Evolutionary conservation across 208 protist genomes (phyloP), one percentile per base, ranked within the genome.

Genomic region (Leishmania amazonensis): DNA sequence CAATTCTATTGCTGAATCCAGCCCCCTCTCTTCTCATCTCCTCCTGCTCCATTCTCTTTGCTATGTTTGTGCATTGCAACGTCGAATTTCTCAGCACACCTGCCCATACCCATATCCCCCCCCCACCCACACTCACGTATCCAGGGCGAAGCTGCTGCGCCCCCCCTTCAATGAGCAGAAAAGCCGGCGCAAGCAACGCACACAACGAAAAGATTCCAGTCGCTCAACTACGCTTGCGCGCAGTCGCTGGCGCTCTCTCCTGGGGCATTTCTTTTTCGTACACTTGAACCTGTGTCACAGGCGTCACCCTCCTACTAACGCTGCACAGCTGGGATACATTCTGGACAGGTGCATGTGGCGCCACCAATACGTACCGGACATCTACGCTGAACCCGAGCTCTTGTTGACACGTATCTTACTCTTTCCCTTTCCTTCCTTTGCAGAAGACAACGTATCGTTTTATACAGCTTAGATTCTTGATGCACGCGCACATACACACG

Each of bases 11-110:
- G 68, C 31, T 47, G 7, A 71, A 17, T 13, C 31, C 31, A 8
- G n/a, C 24, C 58, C 28, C 24, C 64, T 21, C 19, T 71, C 19
- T 13, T 57, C 75, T 28, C 70, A 62, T 80, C 38, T 75, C 54
- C 13, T 45, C 64, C 60, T n/a, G 7, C 68, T 40, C 42, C 47
- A 70, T 24, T 49, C 68, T 81, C 65, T 35, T 80, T 86, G 78
- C 5, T 78, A 28, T 68, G 49, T 70, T 35, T 67, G 15, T n/a
- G 49, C 47, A 35, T 24, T 24, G 42, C 2, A 28, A 75, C 38
- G 15, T 38, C 65, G 40, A 47, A n/a, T 71, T 6, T 71, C 19
- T 3, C 38, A 42, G 40, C 65, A 71, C 7, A 24, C 71, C 1
- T 19, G n/a, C 28, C 42, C 19, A 28, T 7, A 51, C 45, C 6